These are phyloP conservation scores for Castanopsis chinensis DNA, from an alignment of 306 rosid species.

Conservation along the genomic window DNA sequence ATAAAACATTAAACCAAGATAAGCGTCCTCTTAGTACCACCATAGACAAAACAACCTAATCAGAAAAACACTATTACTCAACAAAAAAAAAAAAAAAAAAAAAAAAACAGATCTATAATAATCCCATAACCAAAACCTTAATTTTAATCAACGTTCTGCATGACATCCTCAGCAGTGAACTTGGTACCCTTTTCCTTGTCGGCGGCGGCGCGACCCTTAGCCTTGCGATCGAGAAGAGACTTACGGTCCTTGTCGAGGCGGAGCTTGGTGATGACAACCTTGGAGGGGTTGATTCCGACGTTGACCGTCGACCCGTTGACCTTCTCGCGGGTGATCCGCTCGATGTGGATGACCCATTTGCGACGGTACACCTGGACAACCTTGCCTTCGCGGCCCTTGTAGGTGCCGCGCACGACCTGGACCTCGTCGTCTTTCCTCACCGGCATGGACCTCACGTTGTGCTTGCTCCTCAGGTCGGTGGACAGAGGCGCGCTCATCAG, in stretches of 20 bases:
- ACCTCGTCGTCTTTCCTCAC: constrained; percentile 95
- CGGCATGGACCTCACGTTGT: constrained; percentile 90
- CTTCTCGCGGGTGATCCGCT: constrained; percentile 92
- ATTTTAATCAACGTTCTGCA: constrained; percentile 76
- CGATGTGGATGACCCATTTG: constrained; percentile 93
- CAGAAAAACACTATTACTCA: neutral
- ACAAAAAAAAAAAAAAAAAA: neutral
- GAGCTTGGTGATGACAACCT: constrained; percentile 74
- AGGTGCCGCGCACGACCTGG: constrained; percentile 84
- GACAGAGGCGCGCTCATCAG: constrained; percentile 93
- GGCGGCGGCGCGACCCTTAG: constrained; percentile 90
- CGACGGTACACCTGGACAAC: constrained; percentile 92
- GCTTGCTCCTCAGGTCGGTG: constrained; percentile 72
- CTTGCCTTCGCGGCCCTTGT: constrained; percentile 93
- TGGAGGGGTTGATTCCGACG: constrained; percentile 83
- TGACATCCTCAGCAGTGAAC: constrained; percentile 87
- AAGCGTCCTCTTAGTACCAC: neutral
- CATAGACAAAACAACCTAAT: neutral
- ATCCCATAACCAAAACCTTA: too few relatives aligned
- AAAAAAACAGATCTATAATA: neutral
- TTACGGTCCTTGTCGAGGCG: constrained; percentile 88
- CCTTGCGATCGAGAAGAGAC: constrained; percentile 87
- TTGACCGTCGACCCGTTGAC: constrained; percentile 96
- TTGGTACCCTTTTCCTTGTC: constrained; percentile 95
- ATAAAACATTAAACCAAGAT: neutral